A percentile compares a stretch with the other conserved stretches of the same genome.
phyloP scores from a whole-genome alignment of 2,329 filamentous ascomycete genomes.

The Coniella lustricola region DNA sequence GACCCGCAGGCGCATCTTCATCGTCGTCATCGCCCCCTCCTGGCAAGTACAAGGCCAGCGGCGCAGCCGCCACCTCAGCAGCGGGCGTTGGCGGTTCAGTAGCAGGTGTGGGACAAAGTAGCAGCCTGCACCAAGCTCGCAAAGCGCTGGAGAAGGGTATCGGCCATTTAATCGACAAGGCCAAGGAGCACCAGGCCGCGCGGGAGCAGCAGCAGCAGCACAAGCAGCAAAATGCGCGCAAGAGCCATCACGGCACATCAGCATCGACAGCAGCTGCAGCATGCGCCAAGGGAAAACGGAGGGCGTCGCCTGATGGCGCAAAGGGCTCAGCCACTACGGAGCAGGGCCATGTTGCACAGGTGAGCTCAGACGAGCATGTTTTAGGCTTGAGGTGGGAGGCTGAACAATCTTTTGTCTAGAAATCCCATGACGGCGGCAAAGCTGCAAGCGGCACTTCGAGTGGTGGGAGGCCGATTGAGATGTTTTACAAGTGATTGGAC shows the following conservation, averaged over 20 bases:
- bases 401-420: conserved; percentile 3
- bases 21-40: background rate
- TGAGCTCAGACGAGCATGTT: background rate
- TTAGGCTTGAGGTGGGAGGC: background rate
- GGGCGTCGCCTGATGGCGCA: background rate
- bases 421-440: background rate
- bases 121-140: conserved; percentile 10
- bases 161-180: conserved; percentile 10
- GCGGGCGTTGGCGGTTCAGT: conserved; percentile 8
- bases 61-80: conserved; percentile 13
- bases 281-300: background rate
- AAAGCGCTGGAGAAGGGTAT: conserved; percentile 12
- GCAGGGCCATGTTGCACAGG: background rate
- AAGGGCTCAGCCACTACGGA: background rate
- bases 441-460: background rate
- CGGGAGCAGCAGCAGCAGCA: conserved; percentile 6
- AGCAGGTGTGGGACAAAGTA: conserved; percentile 7
- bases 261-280: conserved; percentile 2
- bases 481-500: background rate
- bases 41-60: conserved; percentile 3
- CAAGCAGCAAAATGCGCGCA: background rate
- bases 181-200: conserved; percentile 13
- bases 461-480: background rate
- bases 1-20: background rate
- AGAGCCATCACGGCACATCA: no score